Conservation (phyloP, 306 rosid genomes). For the Pterocarpus santalinus region DNA sequence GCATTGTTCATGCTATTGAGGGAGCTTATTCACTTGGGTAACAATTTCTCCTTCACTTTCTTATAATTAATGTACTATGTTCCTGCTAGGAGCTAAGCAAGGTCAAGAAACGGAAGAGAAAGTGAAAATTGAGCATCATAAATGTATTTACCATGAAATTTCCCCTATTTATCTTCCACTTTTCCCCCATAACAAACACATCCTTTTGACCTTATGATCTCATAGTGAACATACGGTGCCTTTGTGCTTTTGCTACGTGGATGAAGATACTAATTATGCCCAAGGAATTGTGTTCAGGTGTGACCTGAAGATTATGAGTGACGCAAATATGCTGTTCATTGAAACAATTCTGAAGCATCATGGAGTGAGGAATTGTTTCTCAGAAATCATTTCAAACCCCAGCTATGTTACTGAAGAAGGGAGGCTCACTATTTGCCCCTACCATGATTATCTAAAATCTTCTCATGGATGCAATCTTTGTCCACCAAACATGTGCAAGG, state of each 20-base stretch:
- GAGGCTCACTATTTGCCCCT: conserved; percentile 67
- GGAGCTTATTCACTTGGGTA: conserved; percentile 72
- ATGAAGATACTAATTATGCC: conserved; percentile 2
- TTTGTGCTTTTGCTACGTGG: too few relatives aligned
- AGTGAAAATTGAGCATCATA: not conserved
- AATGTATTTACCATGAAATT: not conserved
- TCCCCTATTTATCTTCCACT: too few relatives aligned
- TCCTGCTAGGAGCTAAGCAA: not conserved
- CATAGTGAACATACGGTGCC: too few relatives aligned
- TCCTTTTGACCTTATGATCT: not conserved
- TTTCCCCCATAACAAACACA: too few relatives aligned
- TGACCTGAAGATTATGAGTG: conserved; percentile 72
- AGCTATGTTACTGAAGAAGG: conserved; percentile 62
- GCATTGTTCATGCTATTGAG: conserved; percentile 60
- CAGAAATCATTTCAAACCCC: conserved; percentile 66
- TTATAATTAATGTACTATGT: not conserved
- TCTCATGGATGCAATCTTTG: conserved; percentile 73
- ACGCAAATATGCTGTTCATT: conserved; percentile 70
- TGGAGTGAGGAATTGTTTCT: conserved; percentile 59
- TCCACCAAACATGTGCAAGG: conserved; percentile 91
- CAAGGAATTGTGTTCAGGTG: conserved; percentile 54
- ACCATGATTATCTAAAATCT: conserved; percentile 64
- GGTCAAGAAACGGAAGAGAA: not conserved
- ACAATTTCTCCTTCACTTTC: not conserved
- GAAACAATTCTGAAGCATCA: conserved; percentile 69